A percentile compares a stretch with the other conserved stretches of the same genome.
phyloP scores from a whole-genome alignment of 169 alveolate species.

The Eimeria zaria region DNA sequence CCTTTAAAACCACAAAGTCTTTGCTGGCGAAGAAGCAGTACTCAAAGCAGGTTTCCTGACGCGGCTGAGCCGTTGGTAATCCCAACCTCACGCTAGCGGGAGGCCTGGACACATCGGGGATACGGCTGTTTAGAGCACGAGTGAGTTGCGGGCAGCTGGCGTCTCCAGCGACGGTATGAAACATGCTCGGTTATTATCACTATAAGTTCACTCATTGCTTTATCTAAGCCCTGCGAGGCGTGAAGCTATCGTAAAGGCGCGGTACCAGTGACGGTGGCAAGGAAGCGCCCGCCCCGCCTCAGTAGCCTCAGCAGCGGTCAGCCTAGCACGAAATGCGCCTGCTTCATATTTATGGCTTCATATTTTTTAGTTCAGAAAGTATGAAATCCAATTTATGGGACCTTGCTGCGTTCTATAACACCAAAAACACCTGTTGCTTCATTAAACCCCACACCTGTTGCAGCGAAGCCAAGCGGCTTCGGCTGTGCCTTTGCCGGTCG shows the following conservation, averaged over 20 bases:
- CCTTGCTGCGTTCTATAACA: not conserved
- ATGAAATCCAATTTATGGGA: not conserved
- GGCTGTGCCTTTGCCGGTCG: not conserved
- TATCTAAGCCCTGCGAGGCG: not conserved
- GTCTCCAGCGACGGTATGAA: not conserved
- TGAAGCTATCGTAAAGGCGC: not conserved
- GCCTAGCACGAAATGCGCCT: not conserved
- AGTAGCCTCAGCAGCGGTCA: not conserved
- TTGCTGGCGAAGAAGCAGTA: not conserved
- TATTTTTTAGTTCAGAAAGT: not conserved
- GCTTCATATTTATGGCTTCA: too few species aligned
- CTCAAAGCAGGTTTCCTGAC: not conserved
- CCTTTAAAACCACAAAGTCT: not conserved
- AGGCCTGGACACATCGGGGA: not conserved
- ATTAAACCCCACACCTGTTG: not conserved
- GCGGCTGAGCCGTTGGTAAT: not conserved
- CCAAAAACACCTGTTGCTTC: not conserved
- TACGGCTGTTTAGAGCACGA: not conserved
- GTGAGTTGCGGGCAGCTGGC: not conserved
- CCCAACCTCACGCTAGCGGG: constrained; percentile 11
- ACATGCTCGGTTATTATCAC: not conserved
- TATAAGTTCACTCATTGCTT: not conserved
- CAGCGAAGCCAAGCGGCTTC: not conserved
- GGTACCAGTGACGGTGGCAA: not conserved
- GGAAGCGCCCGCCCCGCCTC: not conserved